Percentiles rank a stretch among this genome's conserved stretches.
Conservation (phyloP, 1,284 basidiomycete genomes). For the Kwoniella shivajii region DNA sequence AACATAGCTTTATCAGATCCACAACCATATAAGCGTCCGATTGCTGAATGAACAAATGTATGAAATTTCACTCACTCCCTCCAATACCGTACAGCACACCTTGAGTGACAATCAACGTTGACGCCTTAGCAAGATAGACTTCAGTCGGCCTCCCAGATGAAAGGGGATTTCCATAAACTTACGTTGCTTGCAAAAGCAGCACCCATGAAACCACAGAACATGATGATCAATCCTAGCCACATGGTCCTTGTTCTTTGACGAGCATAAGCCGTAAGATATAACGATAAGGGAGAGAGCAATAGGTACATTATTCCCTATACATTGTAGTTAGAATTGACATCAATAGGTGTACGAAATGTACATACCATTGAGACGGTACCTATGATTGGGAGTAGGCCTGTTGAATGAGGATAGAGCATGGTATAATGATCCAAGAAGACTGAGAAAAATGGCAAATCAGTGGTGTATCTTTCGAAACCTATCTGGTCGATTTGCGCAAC, state of each 20-base stretch:
- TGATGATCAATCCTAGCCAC: constrained; percentile 27
- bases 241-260: constrained; percentile 19
- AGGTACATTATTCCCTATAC: constrained; percentile 33
- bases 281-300: constrained; percentile 25
- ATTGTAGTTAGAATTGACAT: no score
- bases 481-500: neutral
- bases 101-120: constrained; percentile 23
- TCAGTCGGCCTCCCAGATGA: neutral
- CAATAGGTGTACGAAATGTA: no score
- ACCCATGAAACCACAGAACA: constrained; percentile 21
- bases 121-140: constrained; percentile 9
- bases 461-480: neutral
- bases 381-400: constrained; percentile 21
- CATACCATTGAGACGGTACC: constrained; percentile 30
- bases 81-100: constrained; percentile 33
- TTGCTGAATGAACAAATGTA: no score
- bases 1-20: no score
- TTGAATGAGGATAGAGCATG: constrained; percentile 13
- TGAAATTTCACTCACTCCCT: constrained; percentile 35
- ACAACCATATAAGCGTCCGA: no score
- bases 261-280: constrained; percentile 24
- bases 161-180: constrained; percentile 1
- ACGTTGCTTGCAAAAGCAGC: constrained; percentile 22
- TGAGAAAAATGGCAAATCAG: constrained; percentile 6
- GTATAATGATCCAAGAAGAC: constrained; percentile 31